Conservation (phyloP, 2,329 filamentous ascomycete species). For the Beauveria rudraprayagi region DNA sequence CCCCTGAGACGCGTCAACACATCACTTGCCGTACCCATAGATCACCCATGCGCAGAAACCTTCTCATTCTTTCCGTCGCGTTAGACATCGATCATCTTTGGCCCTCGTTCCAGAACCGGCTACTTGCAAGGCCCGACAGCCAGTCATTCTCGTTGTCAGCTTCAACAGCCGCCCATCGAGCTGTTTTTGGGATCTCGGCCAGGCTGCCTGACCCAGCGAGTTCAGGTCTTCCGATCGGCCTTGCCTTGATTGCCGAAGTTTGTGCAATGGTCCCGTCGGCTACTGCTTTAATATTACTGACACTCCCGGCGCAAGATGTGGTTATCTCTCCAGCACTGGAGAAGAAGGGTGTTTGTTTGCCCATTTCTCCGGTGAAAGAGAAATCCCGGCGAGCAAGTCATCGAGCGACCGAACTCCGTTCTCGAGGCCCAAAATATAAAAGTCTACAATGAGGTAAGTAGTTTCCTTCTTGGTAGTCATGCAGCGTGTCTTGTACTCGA, state of each 20-base stretch:
- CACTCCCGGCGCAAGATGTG: slow-evolving; percentile 75
- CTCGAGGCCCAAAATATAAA: slow-evolving; percentile 85
- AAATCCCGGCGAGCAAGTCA: slow-evolving; percentile 79
- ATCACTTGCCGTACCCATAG: not conserved
- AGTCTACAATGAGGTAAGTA: slow-evolving; percentile 74
- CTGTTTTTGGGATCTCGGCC: slow-evolving; percentile 55
- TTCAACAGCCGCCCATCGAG: slow-evolving; percentile 76
- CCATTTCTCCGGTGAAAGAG: slow-evolving; percentile 90
- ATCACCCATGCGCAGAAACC: not conserved
- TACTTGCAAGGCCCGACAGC: not conserved
- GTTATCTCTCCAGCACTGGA: slow-evolving; percentile 38
- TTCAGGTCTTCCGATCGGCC: not conserved
- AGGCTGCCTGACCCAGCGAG: too few relatives aligned
- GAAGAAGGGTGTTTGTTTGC: slow-evolving; percentile 73
- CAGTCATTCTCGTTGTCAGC: not conserved
- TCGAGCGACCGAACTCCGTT: slow-evolving; percentile 66
- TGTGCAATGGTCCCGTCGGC: slow-evolving; percentile 73
- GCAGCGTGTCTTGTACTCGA: slow-evolving; percentile 41
- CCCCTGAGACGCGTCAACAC: not conserved
- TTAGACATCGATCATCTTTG: not conserved
- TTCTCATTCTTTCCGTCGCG: not conserved
- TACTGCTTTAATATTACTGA: slow-evolving; percentile 77
- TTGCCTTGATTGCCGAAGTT: slow-evolving; percentile 63
- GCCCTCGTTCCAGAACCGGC: not conserved
- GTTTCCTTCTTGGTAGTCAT: slow-evolving; percentile 72